Evolutionary conservation across 192 early-diverging fungal species (phyloP).

Genomic region (Coemansia sp.): DNA sequence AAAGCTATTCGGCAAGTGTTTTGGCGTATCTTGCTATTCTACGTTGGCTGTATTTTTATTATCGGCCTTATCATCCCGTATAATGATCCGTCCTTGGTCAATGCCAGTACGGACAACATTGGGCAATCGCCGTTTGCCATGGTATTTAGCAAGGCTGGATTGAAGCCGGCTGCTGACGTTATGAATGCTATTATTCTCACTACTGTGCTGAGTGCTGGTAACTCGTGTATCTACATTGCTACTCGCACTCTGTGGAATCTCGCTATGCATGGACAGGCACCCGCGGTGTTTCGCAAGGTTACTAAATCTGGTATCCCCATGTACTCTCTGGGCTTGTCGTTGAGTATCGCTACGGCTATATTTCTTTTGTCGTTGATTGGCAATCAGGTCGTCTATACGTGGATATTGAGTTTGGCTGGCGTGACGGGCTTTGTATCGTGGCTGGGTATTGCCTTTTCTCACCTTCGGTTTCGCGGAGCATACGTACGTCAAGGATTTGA

Average conservation of each 20-base stretch:
- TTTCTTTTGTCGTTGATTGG: conserved; percentile 62
- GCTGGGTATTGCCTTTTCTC: conserved; percentile 76
- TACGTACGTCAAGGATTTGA: conserved; percentile 66
- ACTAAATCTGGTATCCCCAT: conserved; percentile 50
- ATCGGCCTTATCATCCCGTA: conserved; percentile 81
- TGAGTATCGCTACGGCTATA: conserved; percentile 60
- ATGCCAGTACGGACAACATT: conserved; percentile 47
- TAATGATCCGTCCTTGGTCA: conserved; percentile 58
- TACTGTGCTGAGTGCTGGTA: conserved; percentile 71
- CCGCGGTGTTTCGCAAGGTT: conserved; percentile 60
- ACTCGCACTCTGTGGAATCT: conserved; percentile 77
- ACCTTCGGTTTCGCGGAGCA: conserved; percentile 81
- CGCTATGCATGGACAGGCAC: conserved; percentile 73
- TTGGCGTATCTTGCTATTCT: conserved; percentile 84
- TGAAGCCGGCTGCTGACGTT: conserved; percentile 59
- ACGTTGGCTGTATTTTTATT: conserved; percentile 70
- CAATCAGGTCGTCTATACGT: conserved; percentile 69
- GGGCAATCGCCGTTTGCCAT: conserved; percentile 69
- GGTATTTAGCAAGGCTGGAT: conserved; percentile 65
- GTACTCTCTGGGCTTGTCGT: conserved; percentile 55
- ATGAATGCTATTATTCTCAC: conserved; percentile 72
- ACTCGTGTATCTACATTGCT: conserved; percentile 80
- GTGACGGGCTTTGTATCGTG: conserved; percentile 84
- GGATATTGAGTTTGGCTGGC: conserved; percentile 67
- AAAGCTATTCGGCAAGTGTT: conserved; percentile 72